phyloP scores from a whole-genome alignment of 2,329 filamentous ascomycete genomes.

The Pseudogymnoascus sp. region DNA sequence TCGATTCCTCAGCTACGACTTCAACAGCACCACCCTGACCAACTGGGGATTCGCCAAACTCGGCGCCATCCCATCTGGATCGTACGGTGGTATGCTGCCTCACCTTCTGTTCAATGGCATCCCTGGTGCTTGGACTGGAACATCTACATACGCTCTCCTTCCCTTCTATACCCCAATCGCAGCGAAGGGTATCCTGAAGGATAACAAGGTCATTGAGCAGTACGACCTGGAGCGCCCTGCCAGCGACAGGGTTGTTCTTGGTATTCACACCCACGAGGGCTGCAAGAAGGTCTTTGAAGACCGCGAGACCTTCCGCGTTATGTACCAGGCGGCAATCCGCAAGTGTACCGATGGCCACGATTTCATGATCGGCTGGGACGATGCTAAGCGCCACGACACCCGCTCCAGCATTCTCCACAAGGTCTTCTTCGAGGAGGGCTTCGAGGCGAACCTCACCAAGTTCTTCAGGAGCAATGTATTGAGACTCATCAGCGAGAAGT shows the following conservation, averaged over 20 bases:
- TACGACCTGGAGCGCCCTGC: slow-evolving; percentile 39
- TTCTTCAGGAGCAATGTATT: slow-evolving; percentile 38
- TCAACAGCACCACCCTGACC: slow-evolving; percentile 40
- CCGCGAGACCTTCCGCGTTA: slow-evolving; percentile 39
- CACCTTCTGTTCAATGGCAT: slow-evolving; percentile 39
- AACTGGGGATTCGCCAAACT: slow-evolving; percentile 43
- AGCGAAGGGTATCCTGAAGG: slow-evolving; percentile 38
- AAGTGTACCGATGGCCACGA: slow-evolving; percentile 39
- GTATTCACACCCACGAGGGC: slow-evolving; percentile 42
- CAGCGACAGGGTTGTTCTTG: slow-evolving; percentile 36
- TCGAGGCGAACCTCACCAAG: slow-evolving; percentile 36
- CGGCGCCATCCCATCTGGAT: slow-evolving; percentile 29
- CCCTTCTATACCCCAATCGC: slow-evolving; percentile 45
- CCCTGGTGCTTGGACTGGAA: slow-evolving; percentile 41
- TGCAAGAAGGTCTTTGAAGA: slow-evolving; percentile 44
- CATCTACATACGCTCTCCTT: slow-evolving; percentile 40
- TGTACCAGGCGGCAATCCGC: slow-evolving; percentile 38
- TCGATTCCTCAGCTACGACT: slow-evolving; percentile 40
- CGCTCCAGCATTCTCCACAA: slow-evolving; percentile 38
- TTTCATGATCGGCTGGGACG: slow-evolving; percentile 40
- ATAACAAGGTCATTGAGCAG: slow-evolving; percentile 37
- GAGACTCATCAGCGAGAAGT: slow-evolving; percentile 39
- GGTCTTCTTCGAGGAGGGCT: slow-evolving; percentile 36
- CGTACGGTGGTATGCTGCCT: slow-evolving; percentile 40
- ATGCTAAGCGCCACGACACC: slow-evolving; percentile 34